Evolutionary conservation across 345 rosid species (phyloP).

Genomic region (Linum trigynum): DNA sequence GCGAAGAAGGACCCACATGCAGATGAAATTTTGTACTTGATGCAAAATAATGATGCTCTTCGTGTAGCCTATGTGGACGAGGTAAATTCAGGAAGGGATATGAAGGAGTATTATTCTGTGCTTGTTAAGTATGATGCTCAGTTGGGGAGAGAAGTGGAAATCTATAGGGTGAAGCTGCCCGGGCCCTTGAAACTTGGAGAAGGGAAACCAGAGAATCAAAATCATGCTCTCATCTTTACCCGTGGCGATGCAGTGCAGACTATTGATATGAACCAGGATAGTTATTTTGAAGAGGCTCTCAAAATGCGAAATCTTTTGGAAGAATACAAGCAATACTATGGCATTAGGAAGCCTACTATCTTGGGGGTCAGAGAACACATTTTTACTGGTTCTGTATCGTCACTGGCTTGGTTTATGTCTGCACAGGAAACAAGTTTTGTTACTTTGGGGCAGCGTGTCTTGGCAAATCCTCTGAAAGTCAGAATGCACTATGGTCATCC

Average conservation of each 20-base stretch:
- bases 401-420: conserved; percentile 78
- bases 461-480: conserved; percentile 90
- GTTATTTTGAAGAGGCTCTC: conserved; percentile 95
- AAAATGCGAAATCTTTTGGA: conserved; percentile 94
- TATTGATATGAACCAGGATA: conserved; percentile 99
- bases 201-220: conserved; percentile 98
- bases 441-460: conserved; percentile 91
- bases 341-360: conserved; percentile 73
- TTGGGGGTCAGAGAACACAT: conserved; percentile 95
- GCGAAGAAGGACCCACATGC: conserved; percentile 85
- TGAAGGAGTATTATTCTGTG: conserved; percentile 73
- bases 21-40: conserved; percentile 69
- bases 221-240: conserved; percentile 90
- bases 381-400: conserved; percentile 95
- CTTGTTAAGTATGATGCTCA: conserved; percentile 85
- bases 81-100: conserved; percentile 51
- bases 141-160: conserved; percentile 73
- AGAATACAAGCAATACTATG: conserved; percentile 61
- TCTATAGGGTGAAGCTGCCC: conserved; percentile 86
- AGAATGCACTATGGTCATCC: conserved; percentile 99
- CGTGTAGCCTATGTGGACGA: conserved; percentile 96
- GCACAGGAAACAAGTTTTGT: conserved; percentile 88
- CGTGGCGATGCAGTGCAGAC: conserved; percentile 97
- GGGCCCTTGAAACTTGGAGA: conserved; percentile 96
- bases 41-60: conserved; percentile 85